Conservation (phyloP, 225 moss, liverwort and hornwort genomes). For the Marchantia polymorpha region DNA sequence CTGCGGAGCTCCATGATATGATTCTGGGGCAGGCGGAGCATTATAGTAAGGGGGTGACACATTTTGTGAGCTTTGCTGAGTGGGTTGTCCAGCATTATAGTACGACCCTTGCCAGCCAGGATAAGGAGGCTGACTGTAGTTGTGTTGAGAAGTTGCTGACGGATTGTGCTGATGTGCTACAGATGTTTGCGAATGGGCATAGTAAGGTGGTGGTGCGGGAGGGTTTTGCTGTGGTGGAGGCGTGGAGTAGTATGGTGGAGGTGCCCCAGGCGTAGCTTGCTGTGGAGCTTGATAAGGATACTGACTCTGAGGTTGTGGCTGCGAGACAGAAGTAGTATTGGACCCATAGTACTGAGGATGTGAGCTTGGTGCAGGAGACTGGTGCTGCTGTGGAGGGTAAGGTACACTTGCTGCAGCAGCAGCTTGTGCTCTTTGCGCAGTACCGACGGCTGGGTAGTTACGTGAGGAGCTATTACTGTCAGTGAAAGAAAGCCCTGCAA, state of each 20-base stretch:
- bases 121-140: constrained; percentile 86
- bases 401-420: not conserved
- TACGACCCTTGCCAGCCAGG: constrained; percentile 95
- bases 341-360: constrained; percentile 42
- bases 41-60: constrained; percentile 51
- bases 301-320: constrained; percentile 26
- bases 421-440: constrained; percentile 41
- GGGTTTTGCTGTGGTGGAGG: constrained; percentile 43
- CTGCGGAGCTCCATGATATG: constrained; percentile 55
- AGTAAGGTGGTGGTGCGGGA: constrained; percentile 64
- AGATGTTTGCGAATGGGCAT: constrained; percentile 50
- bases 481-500: constrained; percentile 87
- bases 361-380: constrained; percentile 21
- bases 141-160: constrained; percentile 44
- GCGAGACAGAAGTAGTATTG: constrained; percentile 20
- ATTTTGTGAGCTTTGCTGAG: constrained; percentile 43
- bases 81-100: constrained; percentile 55
- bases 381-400: constrained; percentile 21
- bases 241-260: constrained; percentile 31
- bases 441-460: constrained; percentile 42
- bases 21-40: constrained; percentile 42
- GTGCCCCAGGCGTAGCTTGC: constrained; percentile 24
- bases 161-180: constrained; percentile 50
- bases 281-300: constrained; percentile 46
- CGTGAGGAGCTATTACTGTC: constrained; percentile 56